A percentile compares a stretch with the other conserved stretches of the same genome.
These are phyloP conservation scores for Botrytis fabae DNA, from an alignment of 2,329 filamentous ascomycete genomes.

Conservation along the genomic window DNA sequence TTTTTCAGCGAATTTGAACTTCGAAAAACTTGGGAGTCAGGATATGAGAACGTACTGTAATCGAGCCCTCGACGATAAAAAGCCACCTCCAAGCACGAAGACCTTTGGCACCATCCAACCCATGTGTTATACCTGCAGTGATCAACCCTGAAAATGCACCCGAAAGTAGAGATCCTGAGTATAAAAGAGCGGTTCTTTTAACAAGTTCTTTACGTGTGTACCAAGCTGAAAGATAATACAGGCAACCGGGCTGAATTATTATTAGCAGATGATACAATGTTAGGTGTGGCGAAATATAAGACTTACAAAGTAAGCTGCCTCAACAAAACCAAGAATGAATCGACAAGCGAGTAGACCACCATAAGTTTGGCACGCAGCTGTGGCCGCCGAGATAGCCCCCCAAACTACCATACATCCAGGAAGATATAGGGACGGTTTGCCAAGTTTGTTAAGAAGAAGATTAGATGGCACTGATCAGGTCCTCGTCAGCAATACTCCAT, in stretches of 20 bases:
- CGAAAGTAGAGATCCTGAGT: slow-evolving; percentile 46
- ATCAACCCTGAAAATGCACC: slow-evolving; percentile 54
- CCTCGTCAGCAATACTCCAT: not conserved
- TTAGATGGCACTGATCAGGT: slow-evolving; percentile 47
- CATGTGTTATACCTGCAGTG: slow-evolving; percentile 49
- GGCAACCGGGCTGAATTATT: slow-evolving; percentile 23
- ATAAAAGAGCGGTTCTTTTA: slow-evolving; percentile 49
- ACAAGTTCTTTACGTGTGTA: slow-evolving; percentile 48
- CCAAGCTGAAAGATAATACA: slow-evolving; percentile 42
- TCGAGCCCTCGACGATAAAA: slow-evolving; percentile 49
- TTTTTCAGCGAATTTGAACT: not conserved
- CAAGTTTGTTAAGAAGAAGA: slow-evolving; percentile 50
- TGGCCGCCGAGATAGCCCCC: slow-evolving; percentile 51
- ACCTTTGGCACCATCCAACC: slow-evolving; percentile 49
- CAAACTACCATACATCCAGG: slow-evolving; percentile 52
- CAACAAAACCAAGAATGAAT: slow-evolving; percentile 54
- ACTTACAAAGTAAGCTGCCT: slow-evolving; percentile 56
- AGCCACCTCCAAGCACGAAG: slow-evolving; percentile 55
- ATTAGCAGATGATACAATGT: not conserved
- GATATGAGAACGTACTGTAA: slow-evolving; percentile 40
- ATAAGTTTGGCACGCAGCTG: slow-evolving; percentile 50
- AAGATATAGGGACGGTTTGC: slow-evolving; percentile 52
- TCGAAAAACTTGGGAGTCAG: too few species aligned
- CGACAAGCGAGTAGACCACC: slow-evolving; percentile 49
- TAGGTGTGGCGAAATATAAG: too few species aligned